A percentile compares a stretch with the other conserved stretches of the same genome.
Evolutionary conservation across 148 eudicot genomes (phyloP).

Genomic region (Dianthus caryophyllus): DNA sequence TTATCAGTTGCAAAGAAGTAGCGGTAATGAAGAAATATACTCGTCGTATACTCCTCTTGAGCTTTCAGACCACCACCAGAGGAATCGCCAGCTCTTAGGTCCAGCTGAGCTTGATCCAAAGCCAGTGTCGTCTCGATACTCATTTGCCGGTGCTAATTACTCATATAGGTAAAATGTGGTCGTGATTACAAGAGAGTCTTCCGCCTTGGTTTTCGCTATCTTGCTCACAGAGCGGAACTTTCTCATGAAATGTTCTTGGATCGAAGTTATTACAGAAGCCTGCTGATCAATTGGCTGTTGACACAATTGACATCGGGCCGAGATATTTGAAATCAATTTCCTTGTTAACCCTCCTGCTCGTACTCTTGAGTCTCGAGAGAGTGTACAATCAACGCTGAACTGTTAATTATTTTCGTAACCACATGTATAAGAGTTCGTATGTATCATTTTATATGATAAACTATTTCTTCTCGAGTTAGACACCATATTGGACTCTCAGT

Average conservation of each 20-base stretch:
- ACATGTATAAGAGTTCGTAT: no score
- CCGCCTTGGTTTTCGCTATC: not conserved
- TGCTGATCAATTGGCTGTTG: not conserved
- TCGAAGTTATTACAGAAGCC: not conserved
- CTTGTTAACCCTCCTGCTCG: no score
- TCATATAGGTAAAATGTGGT: constrained; percentile 14
- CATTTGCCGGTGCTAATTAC: constrained; percentile 46
- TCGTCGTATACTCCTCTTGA: constrained; percentile 30
- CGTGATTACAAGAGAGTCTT: not conserved
- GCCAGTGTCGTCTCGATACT: constrained; percentile 60
- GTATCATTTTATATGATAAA: no score
- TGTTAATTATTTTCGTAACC: no score
- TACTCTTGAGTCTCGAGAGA: no score
- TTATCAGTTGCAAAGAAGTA: constrained; percentile 24
- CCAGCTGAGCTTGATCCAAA: constrained; percentile 27
- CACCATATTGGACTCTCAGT: no score
- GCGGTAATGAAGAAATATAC: constrained; percentile 25
- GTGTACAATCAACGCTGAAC: no score
- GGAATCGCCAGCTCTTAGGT: constrained; percentile 21
- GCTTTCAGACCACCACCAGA: constrained; percentile 27
- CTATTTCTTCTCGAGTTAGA: no score
- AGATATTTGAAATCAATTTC: no score
- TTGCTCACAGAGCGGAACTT: not conserved
- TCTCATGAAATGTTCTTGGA: not conserved
- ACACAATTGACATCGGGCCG: not conserved